phyloP scores from a whole-genome alignment of 768 basidiomycete species.

The Sarcodon aspratus region DNA sequence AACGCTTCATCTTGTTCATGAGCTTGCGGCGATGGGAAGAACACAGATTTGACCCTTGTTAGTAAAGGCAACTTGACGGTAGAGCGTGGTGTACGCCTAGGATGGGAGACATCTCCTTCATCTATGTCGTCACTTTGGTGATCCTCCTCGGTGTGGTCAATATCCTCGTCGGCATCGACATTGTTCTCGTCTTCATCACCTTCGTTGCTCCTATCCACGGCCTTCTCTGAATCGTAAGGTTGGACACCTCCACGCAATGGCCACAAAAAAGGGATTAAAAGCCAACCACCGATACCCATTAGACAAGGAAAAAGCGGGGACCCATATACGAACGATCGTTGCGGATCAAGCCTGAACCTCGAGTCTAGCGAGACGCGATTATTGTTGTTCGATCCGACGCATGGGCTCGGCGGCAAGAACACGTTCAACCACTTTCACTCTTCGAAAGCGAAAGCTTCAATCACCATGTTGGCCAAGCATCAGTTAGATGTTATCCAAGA shows the following conservation, averaged over 20 bases:
- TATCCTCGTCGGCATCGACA: conserved; percentile 1
- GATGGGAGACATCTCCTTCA: conserved; percentile 6
- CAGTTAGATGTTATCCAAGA: conserved; percentile 60
- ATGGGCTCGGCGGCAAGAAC: no score
- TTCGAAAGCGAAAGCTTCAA: no score
- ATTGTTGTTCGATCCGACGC: no score
- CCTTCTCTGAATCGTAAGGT: conserved; percentile 2
- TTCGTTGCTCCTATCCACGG: not conserved
- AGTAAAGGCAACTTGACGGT: conserved; percentile 1
- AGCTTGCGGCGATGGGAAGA: conserved; percentile 9
- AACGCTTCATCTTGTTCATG: conserved; percentile 20
- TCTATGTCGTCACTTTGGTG: not conserved
- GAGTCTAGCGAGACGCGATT: no score
- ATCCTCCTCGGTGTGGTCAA: not conserved
- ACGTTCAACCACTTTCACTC: no score
- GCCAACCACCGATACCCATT: no score
- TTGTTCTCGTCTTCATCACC: not conserved
- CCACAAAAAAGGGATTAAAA: not conserved
- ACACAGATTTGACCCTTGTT: conserved; percentile 7
- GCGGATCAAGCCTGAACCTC: no score
- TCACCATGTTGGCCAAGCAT: conserved; percentile 28
- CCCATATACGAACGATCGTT: no score
- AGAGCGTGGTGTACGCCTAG: conserved; percentile 3
- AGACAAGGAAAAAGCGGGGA: no score
- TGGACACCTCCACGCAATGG: not conserved